Percentiles rank a stretch among this genome's conserved stretches.
These are phyloP conservation scores for Daldinia vernicosa DNA, from an alignment of 495 filamentous ascomycete species.

Conservation along the genomic window DNA sequence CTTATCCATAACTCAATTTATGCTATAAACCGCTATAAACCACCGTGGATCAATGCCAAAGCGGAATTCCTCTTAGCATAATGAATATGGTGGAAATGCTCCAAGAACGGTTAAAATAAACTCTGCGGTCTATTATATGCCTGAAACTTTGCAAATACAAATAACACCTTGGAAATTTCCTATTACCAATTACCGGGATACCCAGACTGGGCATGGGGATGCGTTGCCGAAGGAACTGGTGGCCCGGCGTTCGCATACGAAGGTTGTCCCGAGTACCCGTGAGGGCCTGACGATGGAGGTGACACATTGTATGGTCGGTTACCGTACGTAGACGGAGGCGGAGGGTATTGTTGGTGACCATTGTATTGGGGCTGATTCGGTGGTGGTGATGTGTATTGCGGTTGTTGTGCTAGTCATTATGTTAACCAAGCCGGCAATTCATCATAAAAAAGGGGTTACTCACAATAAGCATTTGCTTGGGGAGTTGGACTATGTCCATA, in stretches of 20 bases:
- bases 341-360: slow-evolving; percentile 45
- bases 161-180: background rate
- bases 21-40: slow-evolving; percentile 17
- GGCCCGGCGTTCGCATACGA: slow-evolving; percentile 45
- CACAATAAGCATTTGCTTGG: slow-evolving; percentile 42
- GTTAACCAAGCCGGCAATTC: slow-evolving; percentile 6
- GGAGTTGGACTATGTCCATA: slow-evolving; percentile 44
- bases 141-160: slow-evolving; percentile 26
- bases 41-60: slow-evolving; percentile 13
- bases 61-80: slow-evolving; percentile 11
- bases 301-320: slow-evolving; percentile 43
- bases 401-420: slow-evolving; percentile 43
- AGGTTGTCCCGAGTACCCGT: slow-evolving; percentile 46
- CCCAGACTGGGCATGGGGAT: slow-evolving; percentile 48
- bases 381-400: slow-evolving; percentile 42
- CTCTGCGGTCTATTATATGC: slow-evolving; percentile 38
- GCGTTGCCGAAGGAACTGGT: slow-evolving; percentile 45
- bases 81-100: slow-evolving; percentile 25
- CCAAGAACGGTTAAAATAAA: slow-evolving; percentile 26
- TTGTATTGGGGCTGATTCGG: slow-evolving; percentile 35
- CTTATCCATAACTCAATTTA: slow-evolving; percentile 14
- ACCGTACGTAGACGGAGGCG: slow-evolving; percentile 45
- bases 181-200: slow-evolving; percentile 45
- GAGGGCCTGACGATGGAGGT: slow-evolving; percentile 41
- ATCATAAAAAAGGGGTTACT: slow-evolving; percentile 12